Conservation (phyloP, 495 filamentous ascomycete species). For the Aspergillus olivimuriae region DNA sequence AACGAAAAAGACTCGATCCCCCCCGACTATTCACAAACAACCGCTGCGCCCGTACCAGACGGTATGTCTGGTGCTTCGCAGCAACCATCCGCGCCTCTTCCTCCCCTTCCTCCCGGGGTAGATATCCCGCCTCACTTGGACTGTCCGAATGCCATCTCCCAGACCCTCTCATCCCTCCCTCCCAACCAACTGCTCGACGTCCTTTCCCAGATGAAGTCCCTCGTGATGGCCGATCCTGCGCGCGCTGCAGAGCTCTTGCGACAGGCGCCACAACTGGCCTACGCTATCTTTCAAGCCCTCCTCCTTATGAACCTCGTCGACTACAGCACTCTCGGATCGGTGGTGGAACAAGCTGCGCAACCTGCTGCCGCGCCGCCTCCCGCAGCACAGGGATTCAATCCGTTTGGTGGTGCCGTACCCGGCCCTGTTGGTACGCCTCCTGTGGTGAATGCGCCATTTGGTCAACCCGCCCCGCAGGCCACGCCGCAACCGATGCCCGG, state of each 20-base stretch:
- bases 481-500: slow-evolving; percentile 42
- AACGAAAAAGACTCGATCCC: slow-evolving; percentile 68
- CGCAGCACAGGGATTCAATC: slow-evolving; percentile 28
- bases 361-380: slow-evolving; percentile 26
- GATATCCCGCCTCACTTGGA: slow-evolving; percentile 74
- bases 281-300: slow-evolving; percentile 92
- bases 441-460: slow-evolving; percentile 50
- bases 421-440: slow-evolving; percentile 51
- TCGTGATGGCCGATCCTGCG: slow-evolving; percentile 71
- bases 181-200: slow-evolving; percentile 90
- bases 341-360: slow-evolving; percentile 50
- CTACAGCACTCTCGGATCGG: slow-evolving; percentile 46
- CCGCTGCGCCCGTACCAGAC: slow-evolving; percentile 24
- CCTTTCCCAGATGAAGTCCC: slow-evolving; percentile 85
- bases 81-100: slow-evolving; percentile 46
- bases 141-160: slow-evolving; percentile 84
- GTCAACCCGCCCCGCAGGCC: slow-evolving; percentile 36
- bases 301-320: slow-evolving; percentile 92
- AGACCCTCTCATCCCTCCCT: slow-evolving; percentile 77
- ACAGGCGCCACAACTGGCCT: slow-evolving; percentile 87
- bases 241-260: slow-evolving; percentile 82
- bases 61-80: slow-evolving; percentile 28
- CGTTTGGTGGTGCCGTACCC: slow-evolving; percentile 26
- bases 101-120: slow-evolving; percentile 75
- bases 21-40: slow-evolving; percentile 40